Evolutionary conservation across 2,329 filamentous ascomycete species (phyloP).

Genomic region (Penicillium sp.): DNA sequence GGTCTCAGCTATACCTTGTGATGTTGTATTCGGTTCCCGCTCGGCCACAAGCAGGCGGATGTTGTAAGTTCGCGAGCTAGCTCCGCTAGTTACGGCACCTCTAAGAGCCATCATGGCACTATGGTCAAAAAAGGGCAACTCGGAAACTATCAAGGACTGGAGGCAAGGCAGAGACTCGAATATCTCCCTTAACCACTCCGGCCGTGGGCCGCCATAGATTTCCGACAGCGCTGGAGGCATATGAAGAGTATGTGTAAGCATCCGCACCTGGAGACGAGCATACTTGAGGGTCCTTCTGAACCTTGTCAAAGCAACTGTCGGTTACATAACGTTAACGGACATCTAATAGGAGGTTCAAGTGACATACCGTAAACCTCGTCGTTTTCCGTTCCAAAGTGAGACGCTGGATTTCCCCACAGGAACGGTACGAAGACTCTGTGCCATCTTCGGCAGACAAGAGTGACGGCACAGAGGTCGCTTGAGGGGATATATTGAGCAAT

Average conservation of each 20-base stretch:
- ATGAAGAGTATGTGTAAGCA: conserved; percentile 65
- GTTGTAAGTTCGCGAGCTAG: conserved; percentile 43
- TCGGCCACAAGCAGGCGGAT: conserved; percentile 63
- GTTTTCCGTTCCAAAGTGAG: conserved; percentile 65
- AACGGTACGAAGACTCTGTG: conserved; percentile 63
- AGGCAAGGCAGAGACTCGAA: conserved; percentile 62
- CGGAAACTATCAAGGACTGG: conserved; percentile 64
- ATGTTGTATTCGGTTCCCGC: conserved; percentile 63
- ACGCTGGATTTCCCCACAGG: conserved; percentile 67
- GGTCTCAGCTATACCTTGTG: conserved; percentile 56
- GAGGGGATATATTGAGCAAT: conserved; percentile 63
- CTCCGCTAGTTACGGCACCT: conserved; percentile 23
- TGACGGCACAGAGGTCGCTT: conserved; percentile 59
- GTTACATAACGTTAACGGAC: conserved; percentile 18
- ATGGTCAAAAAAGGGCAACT: conserved; percentile 67
- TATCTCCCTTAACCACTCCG: conserved; percentile 64
- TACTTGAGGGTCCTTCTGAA: conserved; percentile 63
- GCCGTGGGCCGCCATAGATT: conserved; percentile 63
- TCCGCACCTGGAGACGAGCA: conserved; percentile 57
- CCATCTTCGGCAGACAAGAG: conserved; percentile 62
- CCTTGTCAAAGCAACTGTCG: conserved; percentile 60
- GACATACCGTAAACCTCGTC: conserved; percentile 62
- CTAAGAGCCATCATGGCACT: conserved; percentile 58
- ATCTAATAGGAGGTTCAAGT: neutral
- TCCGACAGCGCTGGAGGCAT: conserved; percentile 65